Evolutionary conservation across 768 basidiomycete species (phyloP), one percentile per base, ranked within the genome.

Genomic region (Collybiopsis luxurians): DNA sequence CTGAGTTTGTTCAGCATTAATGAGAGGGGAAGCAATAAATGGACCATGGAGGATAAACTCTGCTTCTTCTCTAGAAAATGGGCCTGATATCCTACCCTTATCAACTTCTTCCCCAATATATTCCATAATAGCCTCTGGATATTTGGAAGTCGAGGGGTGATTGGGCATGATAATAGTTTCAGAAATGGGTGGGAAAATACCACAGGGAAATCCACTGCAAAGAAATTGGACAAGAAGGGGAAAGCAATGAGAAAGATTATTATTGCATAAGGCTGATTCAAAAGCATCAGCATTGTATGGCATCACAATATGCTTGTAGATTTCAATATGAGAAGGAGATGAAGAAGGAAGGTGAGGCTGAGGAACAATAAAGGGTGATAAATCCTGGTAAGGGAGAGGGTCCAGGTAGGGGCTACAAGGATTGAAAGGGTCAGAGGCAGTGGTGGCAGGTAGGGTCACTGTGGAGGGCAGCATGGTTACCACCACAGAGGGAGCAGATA

Each of bases 1-100:
- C 27, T 62, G 60, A 5, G 59, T 59, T 9, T 56, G 58, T 0
- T 28, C 27, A 2, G 59, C 40, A 1, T 65, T 59, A 23, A 63
- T 61, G 21, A 72, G 60, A 1, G 71, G 71, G 0, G 70, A 67
- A 6, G 61, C 63, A 26, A 65, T 60, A 53, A 72, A 74, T 11
- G 67, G 66, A 3, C 72, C 69, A 1, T 57, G 23, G 2, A 74
- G 50, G n/a, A 72, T 62, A 3, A 11, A 11, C 24, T 72, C 69
- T 0, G 61, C 31, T n/a, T 66, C 63, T 0, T 47, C 45, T 7
- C 47, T 51, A 1, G 68, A 52, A 46, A 61, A 67, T 4, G 67
- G 68, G 30, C 68, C 54, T 1, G 55, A 50, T 19, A 69, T 59
- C 0, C 67, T 24, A 19, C 58, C 51, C 0, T 58, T 54, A 0